Conservation (phyloP, 495 filamentous ascomycete genomes). For the Neurospora tetrasperma region DNA sequence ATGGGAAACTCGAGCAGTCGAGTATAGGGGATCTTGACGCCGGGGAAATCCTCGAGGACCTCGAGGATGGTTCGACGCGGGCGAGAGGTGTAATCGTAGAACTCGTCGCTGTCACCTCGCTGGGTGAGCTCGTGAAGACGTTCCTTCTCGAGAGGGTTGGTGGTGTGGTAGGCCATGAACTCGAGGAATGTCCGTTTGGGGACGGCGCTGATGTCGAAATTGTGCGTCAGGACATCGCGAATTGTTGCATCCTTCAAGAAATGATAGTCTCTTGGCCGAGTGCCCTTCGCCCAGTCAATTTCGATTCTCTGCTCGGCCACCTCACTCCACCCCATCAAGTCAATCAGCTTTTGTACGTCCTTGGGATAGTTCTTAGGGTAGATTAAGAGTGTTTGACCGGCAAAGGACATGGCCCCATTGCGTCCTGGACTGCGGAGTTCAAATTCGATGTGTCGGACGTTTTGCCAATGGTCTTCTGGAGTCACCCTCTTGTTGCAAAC, state of each 20-base stretch:
- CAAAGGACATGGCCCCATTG: constrained; percentile 17
- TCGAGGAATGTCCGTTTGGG: constrained; percentile 81
- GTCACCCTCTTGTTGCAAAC: constrained; percentile 62
- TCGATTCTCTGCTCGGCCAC: constrained; percentile 45
- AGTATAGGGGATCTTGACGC: constrained; percentile 69
- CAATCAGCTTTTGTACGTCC: constrained; percentile 66
- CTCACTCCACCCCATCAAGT: constrained; percentile 62
- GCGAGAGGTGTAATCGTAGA: constrained; percentile 91
- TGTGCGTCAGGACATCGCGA: constrained; percentile 63
- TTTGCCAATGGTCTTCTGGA: constrained; percentile 74
- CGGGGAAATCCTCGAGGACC: constrained; percentile 79
- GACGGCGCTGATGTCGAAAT: constrained; percentile 81
- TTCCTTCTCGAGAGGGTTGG: constrained; percentile 62
- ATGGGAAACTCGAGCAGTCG: constrained; percentile 60
- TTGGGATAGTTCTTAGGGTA: constrained; percentile 76
- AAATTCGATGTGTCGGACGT: constrained; percentile 41
- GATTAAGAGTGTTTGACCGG: constrained; percentile 69
- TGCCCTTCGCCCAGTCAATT: not conserved
- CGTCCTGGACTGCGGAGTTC: not conserved
- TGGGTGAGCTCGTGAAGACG: constrained; percentile 73
- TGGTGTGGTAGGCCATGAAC: constrained; percentile 60
- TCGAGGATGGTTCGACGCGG: constrained; percentile 87
- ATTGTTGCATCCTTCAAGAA: constrained; percentile 39
- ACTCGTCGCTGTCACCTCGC: constrained; percentile 70
- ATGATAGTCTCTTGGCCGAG: not conserved